A percentile compares a stretch with the other conserved stretches of the same genome.
Conservation (phyloP, 1,284 basidiomycete genomes). For the Tetrapyrgos nigripes region DNA sequence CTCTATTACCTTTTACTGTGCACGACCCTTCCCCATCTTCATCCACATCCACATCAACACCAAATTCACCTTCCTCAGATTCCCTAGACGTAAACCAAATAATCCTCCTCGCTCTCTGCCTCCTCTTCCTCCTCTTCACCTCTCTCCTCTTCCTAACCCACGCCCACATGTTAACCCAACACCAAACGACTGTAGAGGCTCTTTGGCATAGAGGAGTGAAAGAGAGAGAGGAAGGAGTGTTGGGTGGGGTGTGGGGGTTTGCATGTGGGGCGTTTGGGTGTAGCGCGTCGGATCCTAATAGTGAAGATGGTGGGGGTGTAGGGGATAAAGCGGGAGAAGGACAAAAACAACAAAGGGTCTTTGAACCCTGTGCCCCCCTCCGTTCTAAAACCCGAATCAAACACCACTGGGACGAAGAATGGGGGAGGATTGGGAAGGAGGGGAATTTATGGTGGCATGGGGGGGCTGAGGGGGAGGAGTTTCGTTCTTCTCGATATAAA, state of each 20-base stretch:
- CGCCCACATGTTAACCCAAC: conserved; percentile 61
- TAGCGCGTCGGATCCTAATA: too few relatives aligned
- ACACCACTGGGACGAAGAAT: conserved; percentile 73
- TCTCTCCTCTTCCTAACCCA: conserved; percentile 64
- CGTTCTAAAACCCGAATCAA: conserved; percentile 50
- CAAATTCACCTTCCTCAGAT: conserved; percentile 41
- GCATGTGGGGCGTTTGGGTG: too few relatives aligned
- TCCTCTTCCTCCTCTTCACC: conserved; percentile 78
- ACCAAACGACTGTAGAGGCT: conserved; percentile 84
- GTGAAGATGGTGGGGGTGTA: too few relatives aligned
- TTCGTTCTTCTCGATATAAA: too few relatives aligned
- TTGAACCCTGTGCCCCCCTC: conserved; percentile 3
- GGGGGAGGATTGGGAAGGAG: conserved; percentile 76
- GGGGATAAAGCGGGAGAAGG: too few relatives aligned
- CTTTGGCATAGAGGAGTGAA: conserved; percentile 60
- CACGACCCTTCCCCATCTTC: conserved; percentile 24
- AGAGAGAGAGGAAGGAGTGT: conserved; percentile 74
- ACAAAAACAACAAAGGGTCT: background rate
- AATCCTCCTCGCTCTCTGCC: conserved; percentile 67
- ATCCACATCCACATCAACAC: conserved; percentile 52
- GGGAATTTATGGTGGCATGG: conserved; percentile 91
- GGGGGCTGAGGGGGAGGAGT: conserved; percentile 54
- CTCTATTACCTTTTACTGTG: conserved; percentile 57
- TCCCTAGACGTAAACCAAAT: conserved; percentile 56
- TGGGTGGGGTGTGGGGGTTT: too few relatives aligned